phyloP scores from a whole-genome alignment of 768 basidiomycete genomes.

The Lactarius quietus region DNA sequence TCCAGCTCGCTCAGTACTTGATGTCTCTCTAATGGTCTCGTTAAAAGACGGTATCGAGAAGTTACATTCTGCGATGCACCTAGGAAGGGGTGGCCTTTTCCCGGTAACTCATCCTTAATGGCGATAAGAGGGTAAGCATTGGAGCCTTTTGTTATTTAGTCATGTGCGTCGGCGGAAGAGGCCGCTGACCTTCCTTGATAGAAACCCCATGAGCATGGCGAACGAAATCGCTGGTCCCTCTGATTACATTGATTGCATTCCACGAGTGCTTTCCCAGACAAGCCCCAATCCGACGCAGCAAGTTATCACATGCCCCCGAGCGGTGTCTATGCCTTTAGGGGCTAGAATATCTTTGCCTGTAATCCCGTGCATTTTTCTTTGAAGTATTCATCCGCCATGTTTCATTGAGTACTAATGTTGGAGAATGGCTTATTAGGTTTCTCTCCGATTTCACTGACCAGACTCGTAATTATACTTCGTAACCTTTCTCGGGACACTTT shows the following conservation, averaged over 20 bases:
- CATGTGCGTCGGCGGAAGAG: neutral
- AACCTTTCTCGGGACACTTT: neutral
- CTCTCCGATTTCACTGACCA: neutral
- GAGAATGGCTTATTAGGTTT: neutral
- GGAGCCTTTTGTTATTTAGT: neutral
- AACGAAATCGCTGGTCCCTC: neutral
- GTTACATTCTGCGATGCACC: neutral
- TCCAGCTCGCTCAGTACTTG: neutral
- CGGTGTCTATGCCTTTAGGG: neutral
- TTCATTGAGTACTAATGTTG: neutral
- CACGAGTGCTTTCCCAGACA: neutral
- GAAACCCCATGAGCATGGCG: constrained; percentile 1
- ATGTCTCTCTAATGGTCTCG: too few species aligned
- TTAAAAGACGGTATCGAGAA: neutral
- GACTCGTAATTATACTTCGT: neutral
- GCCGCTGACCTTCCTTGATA: neutral
- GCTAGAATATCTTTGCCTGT: neutral
- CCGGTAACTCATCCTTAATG: neutral
- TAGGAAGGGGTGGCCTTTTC: neutral
- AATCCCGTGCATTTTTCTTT: neutral
- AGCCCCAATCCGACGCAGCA: neutral
- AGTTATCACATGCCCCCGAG: neutral
- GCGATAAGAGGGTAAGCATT: neutral
- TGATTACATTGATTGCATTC: neutral
- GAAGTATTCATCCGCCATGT: neutral